phyloP scores from a whole-genome alignment of 2,329 filamentous ascomycete species.

The Lomentospora prolificans region DNA sequence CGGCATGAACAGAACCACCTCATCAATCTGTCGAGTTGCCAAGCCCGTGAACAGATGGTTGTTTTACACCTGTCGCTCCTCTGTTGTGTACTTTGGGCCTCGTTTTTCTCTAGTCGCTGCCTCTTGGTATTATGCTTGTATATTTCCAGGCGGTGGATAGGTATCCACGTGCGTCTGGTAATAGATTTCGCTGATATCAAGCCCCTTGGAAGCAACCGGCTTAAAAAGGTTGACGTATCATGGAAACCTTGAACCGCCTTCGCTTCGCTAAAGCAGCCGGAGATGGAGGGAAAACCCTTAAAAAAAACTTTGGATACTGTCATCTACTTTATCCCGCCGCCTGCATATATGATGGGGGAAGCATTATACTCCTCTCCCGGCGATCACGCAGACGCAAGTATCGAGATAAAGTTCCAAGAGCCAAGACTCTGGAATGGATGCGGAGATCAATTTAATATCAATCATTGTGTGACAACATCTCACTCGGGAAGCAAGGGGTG shows the following conservation, averaged over 20 bases:
- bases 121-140: neutral
- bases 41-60: neutral
- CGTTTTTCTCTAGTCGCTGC: neutral
- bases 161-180: neutral
- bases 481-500: neutral
- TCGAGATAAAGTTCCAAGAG: constrained; percentile 1
- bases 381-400: constrained; percentile 2
- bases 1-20: constrained; percentile 2
- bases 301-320: neutral
- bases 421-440: constrained; percentile 1
- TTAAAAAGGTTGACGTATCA: neutral
- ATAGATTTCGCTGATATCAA: neutral
- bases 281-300: neutral
- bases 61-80: neutral
- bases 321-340: neutral
- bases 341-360: neutral
- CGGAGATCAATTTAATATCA: neutral
- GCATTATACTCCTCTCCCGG: neutral
- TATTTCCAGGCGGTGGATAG: neutral
- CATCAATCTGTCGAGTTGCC: neutral
- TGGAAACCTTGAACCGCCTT: neutral
- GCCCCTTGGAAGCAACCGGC: neutral
- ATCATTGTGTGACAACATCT: neutral
- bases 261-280: neutral
- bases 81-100: neutral